These are phyloP conservation scores for Physcomitrellopsis africana DNA, from an alignment of 225 moss, liverwort and hornwort genomes.

Conservation along the genomic window DNA sequence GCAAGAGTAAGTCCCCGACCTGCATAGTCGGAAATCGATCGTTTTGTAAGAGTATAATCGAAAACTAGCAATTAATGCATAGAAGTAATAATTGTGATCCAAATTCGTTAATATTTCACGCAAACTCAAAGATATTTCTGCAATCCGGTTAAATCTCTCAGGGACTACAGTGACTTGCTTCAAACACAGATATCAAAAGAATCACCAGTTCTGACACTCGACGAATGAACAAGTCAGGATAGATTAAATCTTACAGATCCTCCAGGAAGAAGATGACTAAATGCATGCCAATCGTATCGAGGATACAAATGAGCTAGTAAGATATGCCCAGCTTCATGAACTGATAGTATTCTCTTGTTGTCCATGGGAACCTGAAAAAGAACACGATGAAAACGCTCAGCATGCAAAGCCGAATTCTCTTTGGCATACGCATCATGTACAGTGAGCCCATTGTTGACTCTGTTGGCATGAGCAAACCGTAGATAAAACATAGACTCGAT, in stretches of 20 bases:
- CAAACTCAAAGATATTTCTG: neutral
- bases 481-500: neutral
- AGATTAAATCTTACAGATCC: constrained; percentile 72
- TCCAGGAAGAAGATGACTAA: constrained; percentile 94
- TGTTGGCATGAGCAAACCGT: constrained; percentile 9
- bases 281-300: constrained; percentile 96
- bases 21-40: neutral
- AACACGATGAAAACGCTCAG: constrained; percentile 9
- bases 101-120: neutral
- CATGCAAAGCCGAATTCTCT: constrained; percentile 7
- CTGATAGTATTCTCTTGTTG: constrained; percentile 78
- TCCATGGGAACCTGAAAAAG: constrained; percentile 74
- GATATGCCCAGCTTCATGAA: constrained; percentile 96
- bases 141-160: neutral
- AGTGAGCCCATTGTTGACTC: neutral
- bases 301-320: constrained; percentile 90
- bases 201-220: constrained; percentile 9
- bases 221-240: constrained; percentile 3
- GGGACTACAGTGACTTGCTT: constrained; percentile 1
- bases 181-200: constrained; percentile 9
- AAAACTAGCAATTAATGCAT: neutral
- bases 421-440: constrained; percentile 13
- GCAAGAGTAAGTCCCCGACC: constrained; percentile 15
- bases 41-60: neutral
- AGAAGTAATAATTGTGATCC: neutral